Evolutionary conservation across 148 eudicot genomes (phyloP), one percentile per base, ranked within the genome.

Genomic region (Suaeda aralocaspica): DNA sequence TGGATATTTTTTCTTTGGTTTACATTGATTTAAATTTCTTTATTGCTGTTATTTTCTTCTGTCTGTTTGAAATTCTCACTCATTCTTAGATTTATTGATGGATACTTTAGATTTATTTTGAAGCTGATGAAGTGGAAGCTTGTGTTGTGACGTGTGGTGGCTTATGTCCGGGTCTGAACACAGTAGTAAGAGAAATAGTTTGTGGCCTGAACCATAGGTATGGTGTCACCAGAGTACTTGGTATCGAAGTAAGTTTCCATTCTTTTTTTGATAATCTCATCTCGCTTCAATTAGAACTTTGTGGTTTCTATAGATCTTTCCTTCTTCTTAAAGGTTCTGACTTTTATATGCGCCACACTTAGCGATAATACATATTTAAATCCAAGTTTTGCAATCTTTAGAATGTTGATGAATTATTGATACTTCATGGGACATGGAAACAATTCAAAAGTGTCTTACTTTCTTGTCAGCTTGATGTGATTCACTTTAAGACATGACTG

Each of bases 101-200:
- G 31, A 5, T 41, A 66, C 8, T 58, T 6, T 46, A 82, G 88
- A 85, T 84, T 30, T 82, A 82, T 78, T 84, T 81, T 79, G 62
- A 76, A 56, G 59, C 85, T 21, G 85, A 82, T 28, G 87, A 84
- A 24, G 87, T 84, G 75, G 73, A 59, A 30, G 87, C 87, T 0
- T 84, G 85, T 68, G 82, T 84, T 48, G 87, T 84, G 52, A 84
- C 85, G 28, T 84, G 87, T 74, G 87, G 85, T 71, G 87, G 87
- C 56, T 72, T 84, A 8, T 84, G 87, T 59, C 87, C 87, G 24
- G 87, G 87, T 28, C 63, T 79, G 64, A 84, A 84, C 77, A 82
- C 87, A 13, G 87, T 84, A 3, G 82, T 81, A 28, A 65, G 87
- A 69, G 87, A 84, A 76, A 28, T 84, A 49, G 85, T 84, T n/a